phyloP scores from a whole-genome alignment of 306 rosid species.

The Pyrus betulifolia region DNA sequence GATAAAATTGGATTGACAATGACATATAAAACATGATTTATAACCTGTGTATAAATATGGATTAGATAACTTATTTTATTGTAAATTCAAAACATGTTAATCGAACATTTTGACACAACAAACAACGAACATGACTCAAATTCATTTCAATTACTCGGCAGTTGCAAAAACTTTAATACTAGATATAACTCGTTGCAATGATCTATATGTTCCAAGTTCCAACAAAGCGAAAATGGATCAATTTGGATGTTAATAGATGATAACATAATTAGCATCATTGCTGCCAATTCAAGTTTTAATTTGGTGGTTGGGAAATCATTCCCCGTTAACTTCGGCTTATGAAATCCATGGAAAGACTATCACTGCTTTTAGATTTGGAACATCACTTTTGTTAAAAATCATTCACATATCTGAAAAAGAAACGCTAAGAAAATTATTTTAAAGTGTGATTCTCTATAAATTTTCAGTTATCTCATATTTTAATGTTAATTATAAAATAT shows the following conservation, averaged over 20 bases:
- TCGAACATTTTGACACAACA: too few relatives aligned
- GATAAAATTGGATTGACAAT: too few relatives aligned
- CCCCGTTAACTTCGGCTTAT: background rate
- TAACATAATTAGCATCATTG: background rate
- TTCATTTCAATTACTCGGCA: too few relatives aligned
- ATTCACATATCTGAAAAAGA: background rate
- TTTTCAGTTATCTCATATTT: accelerated
- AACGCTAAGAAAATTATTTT: too few relatives aligned
- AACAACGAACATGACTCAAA: accelerated
- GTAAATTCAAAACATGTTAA: too few relatives aligned
- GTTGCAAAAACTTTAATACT: background rate
- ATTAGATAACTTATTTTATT: too few relatives aligned
- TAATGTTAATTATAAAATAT: too few relatives aligned
- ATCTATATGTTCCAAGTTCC: background rate
- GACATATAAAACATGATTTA: too few relatives aligned
- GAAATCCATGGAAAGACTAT: background rate
- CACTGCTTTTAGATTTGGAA: background rate
- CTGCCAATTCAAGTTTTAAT: background rate
- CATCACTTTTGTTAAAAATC: background rate
- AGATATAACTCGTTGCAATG: too few relatives aligned
- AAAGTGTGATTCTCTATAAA: accelerated
- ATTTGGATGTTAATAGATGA: too few relatives aligned
- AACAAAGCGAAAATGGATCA: background rate
- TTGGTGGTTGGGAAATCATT: background rate
- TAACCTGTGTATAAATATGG: too few relatives aligned